These are phyloP conservation scores for Talaromyces sp. DNA, from an alignment of 2,329 filamentous ascomycete species.

Conservation along the genomic window DNA sequence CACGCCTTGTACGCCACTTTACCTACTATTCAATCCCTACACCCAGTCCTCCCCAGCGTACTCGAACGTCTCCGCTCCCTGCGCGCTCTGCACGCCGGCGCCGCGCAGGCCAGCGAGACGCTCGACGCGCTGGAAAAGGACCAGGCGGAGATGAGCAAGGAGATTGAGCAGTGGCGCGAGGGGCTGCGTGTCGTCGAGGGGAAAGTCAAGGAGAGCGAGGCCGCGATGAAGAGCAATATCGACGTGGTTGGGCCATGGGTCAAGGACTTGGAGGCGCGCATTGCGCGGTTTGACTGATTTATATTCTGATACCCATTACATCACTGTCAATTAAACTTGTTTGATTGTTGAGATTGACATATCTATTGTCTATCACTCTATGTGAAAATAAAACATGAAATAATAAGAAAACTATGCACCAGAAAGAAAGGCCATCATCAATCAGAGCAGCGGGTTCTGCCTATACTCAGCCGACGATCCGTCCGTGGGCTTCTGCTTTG, in stretches of 20 bases:
- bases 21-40: slow-evolving; percentile 78
- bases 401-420: not conserved
- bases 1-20: slow-evolving; percentile 86
- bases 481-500: not conserved
- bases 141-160: slow-evolving; percentile 74
- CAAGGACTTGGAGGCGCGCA: slow-evolving; percentile 72
- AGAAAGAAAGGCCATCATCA: not conserved
- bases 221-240: slow-evolving; percentile 70
- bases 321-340: too few species aligned
- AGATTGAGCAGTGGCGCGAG: slow-evolving; percentile 80
- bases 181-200: slow-evolving; percentile 73
- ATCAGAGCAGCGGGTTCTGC: slow-evolving; percentile 58
- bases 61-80: slow-evolving; percentile 81
- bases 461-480: slow-evolving; percentile 50
- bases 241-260: slow-evolving; percentile 85
- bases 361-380: not conserved
- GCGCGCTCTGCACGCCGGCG: slow-evolving; percentile 77
- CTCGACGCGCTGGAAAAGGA: slow-evolving; percentile 70
- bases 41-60: slow-evolving; percentile 77
- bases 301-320: not conserved
- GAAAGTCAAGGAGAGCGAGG: slow-evolving; percentile 64
- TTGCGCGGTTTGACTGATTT: slow-evolving; percentile 51
- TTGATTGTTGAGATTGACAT: not conserved
- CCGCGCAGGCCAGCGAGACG: slow-evolving; percentile 71
- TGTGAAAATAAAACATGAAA: not conserved